Evolutionary conservation across 495 filamentous ascomycete species (phyloP), one percentile per base, ranked within the genome.

Genomic region (Aspergillus nanangensis): DNA sequence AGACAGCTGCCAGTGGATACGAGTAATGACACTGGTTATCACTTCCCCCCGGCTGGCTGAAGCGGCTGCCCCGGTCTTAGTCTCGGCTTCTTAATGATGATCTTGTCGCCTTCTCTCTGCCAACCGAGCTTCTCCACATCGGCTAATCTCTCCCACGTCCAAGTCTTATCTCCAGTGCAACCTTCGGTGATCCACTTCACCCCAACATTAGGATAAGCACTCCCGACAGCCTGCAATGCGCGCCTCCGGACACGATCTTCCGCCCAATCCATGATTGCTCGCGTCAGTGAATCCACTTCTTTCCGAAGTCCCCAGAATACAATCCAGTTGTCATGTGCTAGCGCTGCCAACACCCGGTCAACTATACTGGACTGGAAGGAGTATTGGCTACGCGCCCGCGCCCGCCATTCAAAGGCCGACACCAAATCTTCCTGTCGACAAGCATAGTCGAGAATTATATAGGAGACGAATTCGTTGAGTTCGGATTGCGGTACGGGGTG

Each of bases 371-470:
- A 86, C 18, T 68, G 65, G 40, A 86, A 79, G 5, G 49, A 53
- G 55, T 83, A 80, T 15, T 67, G 56, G 24, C 70, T 70, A 13
- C 68, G 70, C 24, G 69, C 64, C 9, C 59, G 60, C 21, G 65
- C 56, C 21, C 77, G 74, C 35, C 85, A 59, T n/a, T 75, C 67
- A 52, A 84, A 88, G 1, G 92, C 93, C 24, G 79, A 75, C 7
- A 75, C 74, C 27, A 95, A 72, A 47, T 95, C 76, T n/a, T 79
- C 72, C 52, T 90, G 80, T 11, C 90, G 80, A 61, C 92, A 96
- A 8, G 90, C 90, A 32, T 89, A 77, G 64, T 98, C 93, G 13
- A 97, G 79, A 34, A 96, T 81, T 13, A 85, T 75, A 58, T 95
- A 96, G 24, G 80, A 78, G 17, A 81, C 74, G 49, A 91, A 79